phyloP scores from a whole-genome alignment of 208 protist species.

The Zelonia costaricensis region DNA sequence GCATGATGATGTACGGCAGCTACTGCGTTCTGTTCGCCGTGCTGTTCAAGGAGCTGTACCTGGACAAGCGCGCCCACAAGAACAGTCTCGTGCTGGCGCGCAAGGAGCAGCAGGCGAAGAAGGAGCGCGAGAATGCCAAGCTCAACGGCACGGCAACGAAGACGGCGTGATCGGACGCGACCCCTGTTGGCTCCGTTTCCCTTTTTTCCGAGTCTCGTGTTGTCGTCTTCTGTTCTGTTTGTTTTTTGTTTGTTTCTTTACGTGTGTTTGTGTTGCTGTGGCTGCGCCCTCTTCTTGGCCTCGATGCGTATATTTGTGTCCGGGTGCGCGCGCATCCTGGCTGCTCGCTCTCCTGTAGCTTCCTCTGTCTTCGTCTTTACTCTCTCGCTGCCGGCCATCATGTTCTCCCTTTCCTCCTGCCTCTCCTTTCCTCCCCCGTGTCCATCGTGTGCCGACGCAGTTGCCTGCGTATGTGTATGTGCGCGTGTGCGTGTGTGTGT shows the following conservation, averaged over 20 bases:
- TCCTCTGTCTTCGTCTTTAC: no score
- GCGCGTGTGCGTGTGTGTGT: not conserved
- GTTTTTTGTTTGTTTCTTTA: not conserved
- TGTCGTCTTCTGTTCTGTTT: not conserved
- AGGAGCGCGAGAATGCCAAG: not conserved
- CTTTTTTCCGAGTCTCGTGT: no score
- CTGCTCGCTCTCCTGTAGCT: no score
- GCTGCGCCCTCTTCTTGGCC: no score
- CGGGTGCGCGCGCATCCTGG: no score
- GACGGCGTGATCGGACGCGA: no score
- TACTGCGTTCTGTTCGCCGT: constrained; percentile 89
- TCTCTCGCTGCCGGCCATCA: not conserved
- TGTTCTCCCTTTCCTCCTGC: not conserved
- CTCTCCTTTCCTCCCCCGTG: no score
- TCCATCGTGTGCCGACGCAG: not conserved
- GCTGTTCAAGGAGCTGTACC: constrained; percentile 60
- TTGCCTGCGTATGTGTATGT: not conserved
- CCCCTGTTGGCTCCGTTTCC: not conserved
- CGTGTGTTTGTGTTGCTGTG: not conserved
- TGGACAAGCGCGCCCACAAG: constrained; percentile 26
- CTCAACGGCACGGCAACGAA: not conserved
- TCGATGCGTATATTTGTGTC: no score
- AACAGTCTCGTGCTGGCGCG: constrained; percentile 24
- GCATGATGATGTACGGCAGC: constrained; percentile 86
- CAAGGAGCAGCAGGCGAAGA: constrained; percentile 2